phyloP scores from a whole-genome alignment of 176 grass and related monocot species.

The Ananas comosus region DNA sequence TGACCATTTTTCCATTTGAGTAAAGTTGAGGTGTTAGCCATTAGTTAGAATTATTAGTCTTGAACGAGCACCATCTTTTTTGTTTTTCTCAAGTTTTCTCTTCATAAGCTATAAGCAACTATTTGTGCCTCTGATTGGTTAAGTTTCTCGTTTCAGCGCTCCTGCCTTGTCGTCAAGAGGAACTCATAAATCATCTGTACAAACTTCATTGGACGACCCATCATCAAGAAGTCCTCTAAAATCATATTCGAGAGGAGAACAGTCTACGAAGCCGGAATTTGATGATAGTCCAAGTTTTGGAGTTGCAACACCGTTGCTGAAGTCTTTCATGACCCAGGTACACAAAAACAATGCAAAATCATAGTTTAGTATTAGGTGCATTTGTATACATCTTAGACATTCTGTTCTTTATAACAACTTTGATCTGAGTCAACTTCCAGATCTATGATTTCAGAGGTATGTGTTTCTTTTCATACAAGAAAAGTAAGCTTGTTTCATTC shows the following conservation, averaged over 20 bases:
- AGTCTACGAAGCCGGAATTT: constrained; percentile 37
- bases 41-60: neutral
- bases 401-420: neutral
- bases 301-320: constrained; percentile 70
- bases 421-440: neutral
- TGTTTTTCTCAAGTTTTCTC: neutral
- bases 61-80: neutral
- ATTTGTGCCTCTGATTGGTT: constrained; percentile 3
- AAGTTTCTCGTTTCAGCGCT: constrained; percentile 47
- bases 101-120: neutral
- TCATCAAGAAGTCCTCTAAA: constrained; percentile 62
- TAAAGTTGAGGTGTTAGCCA: too few species aligned
- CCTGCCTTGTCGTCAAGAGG: constrained; percentile 74
- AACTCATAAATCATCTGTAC: constrained; percentile 51
- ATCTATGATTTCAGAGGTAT: neutral
- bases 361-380: neutral
- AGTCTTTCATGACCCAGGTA: constrained; percentile 94
- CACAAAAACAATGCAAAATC: constrained; percentile 1
- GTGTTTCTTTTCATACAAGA: neutral
- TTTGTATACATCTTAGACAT: neutral
- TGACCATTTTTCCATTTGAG: too few species aligned
- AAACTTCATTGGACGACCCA: constrained; percentile 35
- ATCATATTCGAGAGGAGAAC: constrained; percentile 78
- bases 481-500: neutral
- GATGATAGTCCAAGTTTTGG: constrained; percentile 70